A percentile compares a stretch with the other conserved stretches of the same genome.
Evolutionary conservation across 495 filamentous ascomycete species (phyloP).

Genomic region (Aspergillus indologenus): DNA sequence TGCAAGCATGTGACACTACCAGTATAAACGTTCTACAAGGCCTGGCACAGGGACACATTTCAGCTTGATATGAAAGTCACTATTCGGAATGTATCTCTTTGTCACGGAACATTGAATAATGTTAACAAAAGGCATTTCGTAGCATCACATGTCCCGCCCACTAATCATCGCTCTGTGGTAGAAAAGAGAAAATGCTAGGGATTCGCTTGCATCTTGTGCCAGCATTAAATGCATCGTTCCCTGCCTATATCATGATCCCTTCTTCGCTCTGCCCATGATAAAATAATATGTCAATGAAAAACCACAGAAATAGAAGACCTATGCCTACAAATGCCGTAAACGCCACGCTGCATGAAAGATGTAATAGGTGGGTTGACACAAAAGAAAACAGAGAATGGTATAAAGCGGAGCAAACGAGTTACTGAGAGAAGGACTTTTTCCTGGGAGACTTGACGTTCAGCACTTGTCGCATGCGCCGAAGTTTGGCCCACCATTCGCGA

Average conservation of each 20-base stretch:
- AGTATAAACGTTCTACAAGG: too few species aligned
- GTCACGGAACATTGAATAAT: too few species aligned
- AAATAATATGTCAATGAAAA: background rate
- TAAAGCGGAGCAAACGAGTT: slow-evolving; percentile 4
- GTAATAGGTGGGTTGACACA: background rate
- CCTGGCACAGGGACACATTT: too few species aligned
- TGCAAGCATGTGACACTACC: background rate
- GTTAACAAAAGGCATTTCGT: too few species aligned
- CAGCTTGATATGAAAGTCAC: too few species aligned
- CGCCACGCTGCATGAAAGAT: slow-evolving; percentile 1
- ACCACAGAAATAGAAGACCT: background rate
- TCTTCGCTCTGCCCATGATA: background rate
- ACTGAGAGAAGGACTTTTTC: slow-evolving; percentile 21
- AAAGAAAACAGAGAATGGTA: background rate
- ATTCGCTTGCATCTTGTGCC: too few species aligned
- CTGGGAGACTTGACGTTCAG: slow-evolving; percentile 42
- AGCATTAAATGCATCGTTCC: too few species aligned
- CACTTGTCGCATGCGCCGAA: slow-evolving; percentile 47
- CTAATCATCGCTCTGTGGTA: too few species aligned
- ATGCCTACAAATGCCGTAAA: background rate
- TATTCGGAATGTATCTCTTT: too few species aligned
- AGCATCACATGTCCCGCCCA: too few species aligned
- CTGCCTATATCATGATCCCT: too few species aligned
- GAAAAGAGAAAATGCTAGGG: background rate
- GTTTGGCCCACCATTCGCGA: slow-evolving; percentile 51